A percentile compares a stretch with the other conserved stretches of the same genome.
Conservation (phyloP, 106 monocot species). For the Dactylorhiza incarnata region DNA sequence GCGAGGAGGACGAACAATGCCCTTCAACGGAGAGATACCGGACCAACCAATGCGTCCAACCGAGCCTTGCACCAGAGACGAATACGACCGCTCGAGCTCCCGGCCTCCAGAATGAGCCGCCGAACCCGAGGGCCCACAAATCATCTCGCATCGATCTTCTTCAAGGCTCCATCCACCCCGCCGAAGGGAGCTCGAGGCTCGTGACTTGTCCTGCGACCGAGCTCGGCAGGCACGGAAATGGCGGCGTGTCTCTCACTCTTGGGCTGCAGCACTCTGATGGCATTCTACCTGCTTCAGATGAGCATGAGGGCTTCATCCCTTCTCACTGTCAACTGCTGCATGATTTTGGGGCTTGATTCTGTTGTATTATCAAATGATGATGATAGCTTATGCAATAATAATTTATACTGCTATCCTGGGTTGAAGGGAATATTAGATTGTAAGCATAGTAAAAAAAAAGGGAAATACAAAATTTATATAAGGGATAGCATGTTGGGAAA, state of each 20-base stretch:
- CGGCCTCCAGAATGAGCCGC: conserved; percentile 20
- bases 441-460: no score
- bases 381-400: no score
- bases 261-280: conserved; percentile 66
- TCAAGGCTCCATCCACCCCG: conserved; percentile 17
- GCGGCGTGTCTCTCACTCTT: conserved; percentile 64
- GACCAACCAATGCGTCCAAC: conserved; percentile 4
- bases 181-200: conserved; percentile 29
- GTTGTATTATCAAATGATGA: neutral
- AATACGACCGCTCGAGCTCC: conserved; percentile 9
- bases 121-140: conserved; percentile 17
- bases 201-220: conserved; percentile 53
- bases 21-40: conserved; percentile 26
- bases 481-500: conserved; percentile 7
- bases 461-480: neutral
- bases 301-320: conserved; percentile 19
- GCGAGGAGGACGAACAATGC: conserved; percentile 7
- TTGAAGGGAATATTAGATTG: neutral
- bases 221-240: conserved; percentile 29
- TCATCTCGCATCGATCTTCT: conserved; percentile 23
- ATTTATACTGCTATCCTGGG: neutral
- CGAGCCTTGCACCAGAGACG: conserved; percentile 4
- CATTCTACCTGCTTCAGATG: conserved; percentile 20
- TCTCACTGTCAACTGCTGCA: conserved; percentile 59
- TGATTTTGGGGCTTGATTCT: conserved; percentile 84